phyloP scores from a whole-genome alignment of 768 basidiomycete species.

The Piloderma croceum region DNA sequence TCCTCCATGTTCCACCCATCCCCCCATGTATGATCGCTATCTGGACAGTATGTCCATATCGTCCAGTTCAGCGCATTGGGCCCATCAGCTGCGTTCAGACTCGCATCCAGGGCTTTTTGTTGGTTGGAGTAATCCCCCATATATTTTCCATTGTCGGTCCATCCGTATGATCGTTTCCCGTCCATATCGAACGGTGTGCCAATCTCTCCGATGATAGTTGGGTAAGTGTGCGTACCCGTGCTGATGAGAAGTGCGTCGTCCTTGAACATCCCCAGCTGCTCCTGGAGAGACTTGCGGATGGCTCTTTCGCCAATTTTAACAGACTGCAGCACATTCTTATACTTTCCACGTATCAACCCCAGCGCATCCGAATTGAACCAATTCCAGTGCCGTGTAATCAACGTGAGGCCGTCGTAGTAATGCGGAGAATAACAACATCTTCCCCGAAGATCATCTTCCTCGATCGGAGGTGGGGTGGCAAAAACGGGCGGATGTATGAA shows the following conservation, averaged over 20 bases:
- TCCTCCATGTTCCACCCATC: constrained; percentile 98
- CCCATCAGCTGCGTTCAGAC: constrained; percentile 74
- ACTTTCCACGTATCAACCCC: constrained; percentile 83
- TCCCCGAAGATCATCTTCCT: constrained; percentile 49
- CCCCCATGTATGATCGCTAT: constrained; percentile 83
- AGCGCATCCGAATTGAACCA: constrained; percentile 95
- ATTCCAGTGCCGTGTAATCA: constrained; percentile 90
- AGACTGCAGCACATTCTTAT: constrained; percentile 60
- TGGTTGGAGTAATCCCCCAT: constrained; percentile 74
- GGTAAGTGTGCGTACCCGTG: no score
- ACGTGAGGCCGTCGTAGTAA: constrained; percentile 93
- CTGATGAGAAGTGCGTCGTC: constrained; percentile 65
- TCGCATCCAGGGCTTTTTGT: constrained; percentile 83
- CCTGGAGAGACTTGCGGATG: constrained; percentile 75
- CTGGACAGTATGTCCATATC: constrained; percentile 84
- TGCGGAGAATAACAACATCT: constrained; percentile 77
- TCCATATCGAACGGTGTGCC: constrained; percentile 97
- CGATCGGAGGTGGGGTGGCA: constrained; percentile 59
- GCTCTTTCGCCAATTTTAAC: constrained; percentile 78
- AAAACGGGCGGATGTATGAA: constrained; percentile 94
- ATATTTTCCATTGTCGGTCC: constrained; percentile 56
- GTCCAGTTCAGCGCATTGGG: constrained; percentile 72
- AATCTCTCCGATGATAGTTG: constrained; percentile 93
- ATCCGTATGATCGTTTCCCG: constrained; percentile 77
- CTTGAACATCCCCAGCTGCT: constrained; percentile 77